Evolutionary conservation across 2,329 filamentous ascomycete genomes (phyloP).

Genomic region (Colletotrichum sp.): DNA sequence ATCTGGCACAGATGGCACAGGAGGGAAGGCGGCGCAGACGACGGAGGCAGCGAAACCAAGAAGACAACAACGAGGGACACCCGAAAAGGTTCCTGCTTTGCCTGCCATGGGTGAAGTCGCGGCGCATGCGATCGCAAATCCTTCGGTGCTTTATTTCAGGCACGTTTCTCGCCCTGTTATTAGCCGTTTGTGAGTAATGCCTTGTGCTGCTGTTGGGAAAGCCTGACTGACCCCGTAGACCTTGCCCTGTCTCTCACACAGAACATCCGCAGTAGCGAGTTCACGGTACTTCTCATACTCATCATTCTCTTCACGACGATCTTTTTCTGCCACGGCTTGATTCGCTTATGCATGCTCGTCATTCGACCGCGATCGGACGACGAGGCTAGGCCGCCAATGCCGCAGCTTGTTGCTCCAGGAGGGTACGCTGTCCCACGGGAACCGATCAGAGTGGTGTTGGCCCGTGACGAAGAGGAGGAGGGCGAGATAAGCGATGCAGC

Average conservation of each 20-base stretch:
- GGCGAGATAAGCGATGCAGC: constrained; percentile 49
- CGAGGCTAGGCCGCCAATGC: constrained; percentile 25
- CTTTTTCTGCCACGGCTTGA: constrained; percentile 80
- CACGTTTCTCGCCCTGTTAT: constrained; percentile 60
- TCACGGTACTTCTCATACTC: constrained; percentile 81
- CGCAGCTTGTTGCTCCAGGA: constrained; percentile 57
- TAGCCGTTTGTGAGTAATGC: constrained; percentile 68
- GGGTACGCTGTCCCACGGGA: constrained; percentile 73
- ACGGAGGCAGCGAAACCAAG: constrained; percentile 21
- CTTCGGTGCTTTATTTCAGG: constrained; percentile 70
- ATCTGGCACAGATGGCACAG: constrained; percentile 49
- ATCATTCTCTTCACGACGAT: constrained; percentile 76
- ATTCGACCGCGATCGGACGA: constrained; percentile 45
- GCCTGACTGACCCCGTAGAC: constrained; percentile 54
- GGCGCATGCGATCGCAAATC: constrained; percentile 58
- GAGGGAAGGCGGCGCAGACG: constrained; percentile 40
- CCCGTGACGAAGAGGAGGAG: constrained; percentile 74
- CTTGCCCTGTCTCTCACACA: constrained; percentile 73
- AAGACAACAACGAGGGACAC: constrained; percentile 23
- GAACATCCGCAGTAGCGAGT: constrained; percentile 68
- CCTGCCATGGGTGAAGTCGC: constrained; percentile 60
- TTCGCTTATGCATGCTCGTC: constrained; percentile 74
- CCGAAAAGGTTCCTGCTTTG: constrained; percentile 56
- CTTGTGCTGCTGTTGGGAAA: neutral
- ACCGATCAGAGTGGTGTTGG: constrained; percentile 79